Conservation (phyloP, 768 basidiomycete species). For the Trametopsis cervina region DNA sequence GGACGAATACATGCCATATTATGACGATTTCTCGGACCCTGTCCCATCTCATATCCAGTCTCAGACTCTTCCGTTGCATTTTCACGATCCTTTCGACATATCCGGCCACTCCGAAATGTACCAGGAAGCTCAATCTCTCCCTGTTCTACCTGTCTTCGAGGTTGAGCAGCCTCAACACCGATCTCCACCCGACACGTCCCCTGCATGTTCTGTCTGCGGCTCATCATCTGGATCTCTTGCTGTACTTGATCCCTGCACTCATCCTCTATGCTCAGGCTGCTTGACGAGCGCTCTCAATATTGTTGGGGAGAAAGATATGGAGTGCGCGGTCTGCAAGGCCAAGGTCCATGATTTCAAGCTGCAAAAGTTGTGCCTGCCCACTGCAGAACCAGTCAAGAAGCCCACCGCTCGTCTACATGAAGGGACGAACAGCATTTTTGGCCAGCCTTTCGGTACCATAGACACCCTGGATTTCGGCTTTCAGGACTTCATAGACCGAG, state of each 20-base stretch:
- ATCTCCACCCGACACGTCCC: conserved; percentile 26
- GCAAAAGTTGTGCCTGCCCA: conserved; percentile 14
- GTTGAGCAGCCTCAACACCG: conserved; percentile 6
- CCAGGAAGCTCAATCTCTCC: conserved; percentile 21
- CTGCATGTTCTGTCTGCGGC: conserved; percentile 61
- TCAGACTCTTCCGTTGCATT: conserved; percentile 26
- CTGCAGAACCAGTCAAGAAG: not conserved
- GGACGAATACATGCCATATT: conserved; percentile 50
- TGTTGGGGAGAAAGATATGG: conserved; percentile 84
- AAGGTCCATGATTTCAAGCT: conserved; percentile 67
- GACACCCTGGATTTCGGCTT: conserved; percentile 5
- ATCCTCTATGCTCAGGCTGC: conserved; percentile 73
- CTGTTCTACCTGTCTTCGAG: conserved; percentile 7
- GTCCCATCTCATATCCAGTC: conserved; percentile 22
- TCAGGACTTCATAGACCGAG: conserved; percentile 26
- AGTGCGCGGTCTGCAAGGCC: conserved; percentile 71
- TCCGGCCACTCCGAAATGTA: conserved; percentile 30
- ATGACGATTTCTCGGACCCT: conserved; percentile 30
- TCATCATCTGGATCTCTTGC: conserved; percentile 43
- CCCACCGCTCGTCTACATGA: not conserved
- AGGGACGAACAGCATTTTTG: conserved; percentile 12
- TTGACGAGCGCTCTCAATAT: conserved; percentile 84
- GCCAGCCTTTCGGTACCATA: conserved; percentile 2
- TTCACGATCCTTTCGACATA: conserved; percentile 41
- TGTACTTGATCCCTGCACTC: conserved; percentile 66